Conservation (phyloP, 2,329 filamentous ascomycete species). For the Magnaporthiopsis poae region DNA sequence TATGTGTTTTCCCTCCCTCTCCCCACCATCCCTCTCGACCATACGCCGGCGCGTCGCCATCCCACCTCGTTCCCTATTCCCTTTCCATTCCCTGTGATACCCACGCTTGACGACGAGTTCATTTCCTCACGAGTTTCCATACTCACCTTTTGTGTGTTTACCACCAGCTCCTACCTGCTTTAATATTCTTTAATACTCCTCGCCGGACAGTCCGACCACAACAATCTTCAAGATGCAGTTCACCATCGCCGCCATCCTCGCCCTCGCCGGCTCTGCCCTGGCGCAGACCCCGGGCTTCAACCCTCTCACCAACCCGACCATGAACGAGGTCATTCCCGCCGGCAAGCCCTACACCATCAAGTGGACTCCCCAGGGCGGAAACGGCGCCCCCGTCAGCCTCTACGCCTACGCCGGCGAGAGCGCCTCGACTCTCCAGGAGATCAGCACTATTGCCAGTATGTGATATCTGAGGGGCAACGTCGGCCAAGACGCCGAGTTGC, state of each 20-base stretch:
- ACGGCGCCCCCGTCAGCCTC: slow-evolving; percentile 39
- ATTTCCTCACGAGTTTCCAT: not conserved
- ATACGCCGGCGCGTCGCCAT: not conserved
- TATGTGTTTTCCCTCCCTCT: not conserved
- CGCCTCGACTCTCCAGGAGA: slow-evolving; percentile 31
- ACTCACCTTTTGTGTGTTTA: not conserved
- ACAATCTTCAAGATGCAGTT: slow-evolving; percentile 43
- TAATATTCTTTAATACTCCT: not conserved
- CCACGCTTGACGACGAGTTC: not conserved
- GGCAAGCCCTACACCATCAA: slow-evolving; percentile 40
- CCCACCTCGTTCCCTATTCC: not conserved
- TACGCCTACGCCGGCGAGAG: slow-evolving; percentile 43
- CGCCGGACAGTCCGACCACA: not conserved
- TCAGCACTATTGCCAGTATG: slow-evolving; percentile 41
- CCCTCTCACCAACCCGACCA: slow-evolving; percentile 37
- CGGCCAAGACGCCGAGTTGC: too few relatives aligned
- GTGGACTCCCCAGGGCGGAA: slow-evolving; percentile 36
- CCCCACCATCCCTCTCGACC: not conserved
- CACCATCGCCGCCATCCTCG: slow-evolving; percentile 39
- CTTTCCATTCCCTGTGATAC: not conserved
- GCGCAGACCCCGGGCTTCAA: slow-evolving; percentile 50
- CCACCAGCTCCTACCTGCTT: not conserved
- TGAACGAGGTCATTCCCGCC: slow-evolving; percentile 34
- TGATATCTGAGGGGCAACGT: slow-evolving; percentile 14
- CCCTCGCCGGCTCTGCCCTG: slow-evolving; percentile 38